Evolutionary conservation across 2,329 filamentous ascomycete genomes (phyloP), one percentile per base, ranked within the genome.

Genomic region (Trichoderma atroviride): DNA sequence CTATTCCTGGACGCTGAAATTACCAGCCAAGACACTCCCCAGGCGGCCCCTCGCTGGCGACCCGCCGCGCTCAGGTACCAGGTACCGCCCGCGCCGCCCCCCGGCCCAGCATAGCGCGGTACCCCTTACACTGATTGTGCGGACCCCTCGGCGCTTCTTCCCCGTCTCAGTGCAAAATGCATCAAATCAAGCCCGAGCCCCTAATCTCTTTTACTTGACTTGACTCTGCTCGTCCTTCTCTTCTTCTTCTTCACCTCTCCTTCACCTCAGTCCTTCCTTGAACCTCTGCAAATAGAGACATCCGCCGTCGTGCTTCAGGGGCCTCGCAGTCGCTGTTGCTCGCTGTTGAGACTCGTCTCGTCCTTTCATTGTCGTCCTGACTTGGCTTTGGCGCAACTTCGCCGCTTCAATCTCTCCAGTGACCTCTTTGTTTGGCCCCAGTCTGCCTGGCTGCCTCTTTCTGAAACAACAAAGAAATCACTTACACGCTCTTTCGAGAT

Each of bases 331-430:
- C 66, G 63, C 66, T 56, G 66, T 43, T 52, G 37, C 59, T 50
- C 50, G 58, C 52, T 56, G 66, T 43, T 63, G 58, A 53, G 63
- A 58, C 52, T 68, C 50, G 69, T 70, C 69, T 66, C 69, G 69
- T 68, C 69, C 69, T 56, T 59, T 69, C 66, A 62, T 53, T 70
- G 33, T 68, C 58, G 19, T 14, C 50, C 50, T 66, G 33, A 69
- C 66, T 47, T 62, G 37, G 37, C 52, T 22, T 50, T 56, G 50
- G 31, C 57, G 29, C 55, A 57, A 27, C 53, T 24, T 68, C 58
- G 53, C 63, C 63, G 52, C 65, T 63, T 63, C 63, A 70, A 52
- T 66, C 63, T 65, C 62, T 57, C 31, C 52, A 53, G 62, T 57
- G 62, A 56, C 14, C 14, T 57, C 40, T 47, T 57, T 40, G 4